phyloP scores from a whole-genome alignment of 192 early-diverging fungal genomes.

The Paraglomus brasilianum region DNA sequence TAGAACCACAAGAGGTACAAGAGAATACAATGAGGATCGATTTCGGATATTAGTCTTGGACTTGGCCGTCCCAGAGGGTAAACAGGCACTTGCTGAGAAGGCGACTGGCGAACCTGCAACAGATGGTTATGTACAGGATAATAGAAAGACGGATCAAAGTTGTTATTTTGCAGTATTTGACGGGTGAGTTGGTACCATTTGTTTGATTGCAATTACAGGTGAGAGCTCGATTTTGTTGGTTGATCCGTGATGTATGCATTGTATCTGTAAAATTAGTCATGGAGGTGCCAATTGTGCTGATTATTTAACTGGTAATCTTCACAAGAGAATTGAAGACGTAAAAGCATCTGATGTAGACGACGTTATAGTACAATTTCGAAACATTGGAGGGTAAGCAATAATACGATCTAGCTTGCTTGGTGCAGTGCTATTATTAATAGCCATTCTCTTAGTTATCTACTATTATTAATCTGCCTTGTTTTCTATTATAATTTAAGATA shows the following conservation, averaged over 20 bases:
- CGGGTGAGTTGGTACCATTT: slow-evolving; percentile 37
- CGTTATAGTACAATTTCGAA: slow-evolving; percentile 1
- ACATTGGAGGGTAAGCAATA: slow-evolving; percentile 26
- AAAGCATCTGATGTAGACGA: slow-evolving; percentile 20
- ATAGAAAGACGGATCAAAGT: slow-evolving; percentile 37
- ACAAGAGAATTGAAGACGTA: slow-evolving; percentile 49
- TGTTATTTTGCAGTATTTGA: slow-evolving; percentile 63
- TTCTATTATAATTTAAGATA: neutral
- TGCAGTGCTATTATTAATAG: too few species aligned
- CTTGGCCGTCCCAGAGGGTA: slow-evolving; percentile 7
- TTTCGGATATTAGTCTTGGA: slow-evolving; percentile 47
- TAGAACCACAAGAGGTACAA: slow-evolving; percentile 53
- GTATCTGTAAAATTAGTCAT: slow-evolving; percentile 29
- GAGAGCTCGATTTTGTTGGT: neutral
- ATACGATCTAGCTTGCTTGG: too few species aligned
- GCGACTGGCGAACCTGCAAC: slow-evolving; percentile 8
- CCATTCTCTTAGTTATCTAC: too few species aligned
- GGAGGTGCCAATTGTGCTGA: slow-evolving; percentile 48
- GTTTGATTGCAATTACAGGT: too few species aligned
- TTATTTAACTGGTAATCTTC: slow-evolving; percentile 48
- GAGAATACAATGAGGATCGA: slow-evolving; percentile 57
- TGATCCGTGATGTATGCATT: neutral
- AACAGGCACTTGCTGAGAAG: neutral
- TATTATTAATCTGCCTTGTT: too few species aligned
- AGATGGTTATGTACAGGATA: neutral